These are phyloP conservation scores for Oryza meridionalis DNA, from an alignment of 176 grass and related monocot genomes.

Conservation along the genomic window DNA sequence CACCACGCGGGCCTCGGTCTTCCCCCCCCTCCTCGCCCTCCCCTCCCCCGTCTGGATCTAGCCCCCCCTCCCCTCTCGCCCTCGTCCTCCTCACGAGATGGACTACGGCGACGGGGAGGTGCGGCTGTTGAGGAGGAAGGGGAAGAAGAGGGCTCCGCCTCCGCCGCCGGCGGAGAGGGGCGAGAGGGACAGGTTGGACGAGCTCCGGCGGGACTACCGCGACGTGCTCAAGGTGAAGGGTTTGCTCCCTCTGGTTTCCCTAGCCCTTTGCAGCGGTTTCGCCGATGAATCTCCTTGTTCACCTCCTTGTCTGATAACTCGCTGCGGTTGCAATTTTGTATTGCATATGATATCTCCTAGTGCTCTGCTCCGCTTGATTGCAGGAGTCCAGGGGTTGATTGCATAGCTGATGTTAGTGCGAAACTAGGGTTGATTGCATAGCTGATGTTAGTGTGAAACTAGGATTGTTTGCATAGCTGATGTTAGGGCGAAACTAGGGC, in stretches of 20 bases:
- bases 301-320: no score
- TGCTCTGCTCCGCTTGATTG: background rate
- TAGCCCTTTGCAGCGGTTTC: background rate
- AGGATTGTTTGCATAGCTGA: background rate
- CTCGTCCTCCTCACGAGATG: slow-evolving; percentile 30
- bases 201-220: slow-evolving; percentile 54
- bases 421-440: background rate
- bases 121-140: slow-evolving; percentile 51
- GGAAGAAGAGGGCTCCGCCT: slow-evolving; percentile 29
- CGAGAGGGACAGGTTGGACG: slow-evolving; percentile 35
- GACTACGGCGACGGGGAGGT: slow-evolving; percentile 14
- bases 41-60: slow-evolving; percentile 34
- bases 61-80: background rate
- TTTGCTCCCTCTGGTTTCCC: background rate
- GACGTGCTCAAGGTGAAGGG: slow-evolving; percentile 51
- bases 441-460: background rate
- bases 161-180: background rate
- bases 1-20: slow-evolving; percentile 30
- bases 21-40: no score
- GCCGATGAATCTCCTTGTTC: no score
- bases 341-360: no score
- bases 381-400: background rate
- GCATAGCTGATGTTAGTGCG: background rate
- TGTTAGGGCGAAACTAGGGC: background rate
- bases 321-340: no score